Conservation (phyloP, 805 yeast species). For the Starmera quercuum region DNA sequence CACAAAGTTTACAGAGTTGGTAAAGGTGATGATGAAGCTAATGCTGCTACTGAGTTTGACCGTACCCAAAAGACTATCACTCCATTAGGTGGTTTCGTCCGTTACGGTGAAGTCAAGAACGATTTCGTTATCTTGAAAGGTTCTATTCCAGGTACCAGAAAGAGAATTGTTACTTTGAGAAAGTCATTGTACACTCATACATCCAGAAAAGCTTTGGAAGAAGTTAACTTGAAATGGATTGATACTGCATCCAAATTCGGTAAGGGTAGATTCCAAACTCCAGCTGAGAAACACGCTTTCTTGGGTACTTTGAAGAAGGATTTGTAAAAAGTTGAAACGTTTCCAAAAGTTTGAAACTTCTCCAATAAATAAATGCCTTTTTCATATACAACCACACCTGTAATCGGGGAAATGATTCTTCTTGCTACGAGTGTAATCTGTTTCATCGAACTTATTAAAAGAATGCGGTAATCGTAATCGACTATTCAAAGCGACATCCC, state of each 20-base stretch:
- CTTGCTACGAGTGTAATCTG: no score
- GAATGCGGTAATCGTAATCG: no score
- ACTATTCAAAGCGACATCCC: no score
- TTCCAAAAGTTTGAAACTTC: no score
- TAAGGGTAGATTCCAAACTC: constrained; percentile 99
- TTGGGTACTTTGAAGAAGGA: constrained; percentile 99
- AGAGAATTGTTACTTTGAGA: constrained; percentile 99
- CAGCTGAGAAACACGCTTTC: constrained; percentile 99
- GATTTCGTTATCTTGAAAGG: constrained; percentile 98
- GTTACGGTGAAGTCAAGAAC: constrained; percentile 97
- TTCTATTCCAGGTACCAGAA: constrained; percentile 99
- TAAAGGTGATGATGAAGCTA: constrained; percentile 88
- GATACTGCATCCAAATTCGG: constrained; percentile 99
- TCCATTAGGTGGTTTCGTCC: constrained; percentile 99
- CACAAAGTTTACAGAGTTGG: constrained; percentile 99
- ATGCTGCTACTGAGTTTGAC: constrained; percentile 96
- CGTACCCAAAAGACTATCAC: constrained; percentile 99
- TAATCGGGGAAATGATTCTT: no score
- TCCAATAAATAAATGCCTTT: no score
- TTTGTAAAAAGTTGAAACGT: constrained; percentile 37
- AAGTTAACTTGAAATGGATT: constrained; percentile 97
- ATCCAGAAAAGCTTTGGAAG: constrained; percentile 94
- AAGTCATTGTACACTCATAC: constrained; percentile 97
- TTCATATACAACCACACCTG: no score
- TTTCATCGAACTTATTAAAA: no score